Conservation (phyloP, 371 early-diverging fungal species). For the Gilbertella persicaria region DNA sequence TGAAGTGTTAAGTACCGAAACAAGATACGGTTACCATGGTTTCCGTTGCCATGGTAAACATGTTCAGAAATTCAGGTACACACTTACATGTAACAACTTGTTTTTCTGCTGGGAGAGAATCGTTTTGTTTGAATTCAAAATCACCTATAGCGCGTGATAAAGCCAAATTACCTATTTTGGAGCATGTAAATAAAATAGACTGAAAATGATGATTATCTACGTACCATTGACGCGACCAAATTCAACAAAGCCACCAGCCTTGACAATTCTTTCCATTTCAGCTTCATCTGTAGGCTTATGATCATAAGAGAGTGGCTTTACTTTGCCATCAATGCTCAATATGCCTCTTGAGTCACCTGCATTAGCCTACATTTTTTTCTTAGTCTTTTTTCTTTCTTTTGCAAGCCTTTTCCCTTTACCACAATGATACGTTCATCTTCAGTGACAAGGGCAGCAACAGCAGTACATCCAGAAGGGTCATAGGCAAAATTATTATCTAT, state of each 20-base stretch:
- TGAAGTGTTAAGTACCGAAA: not conserved
- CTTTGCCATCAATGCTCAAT: conserved; percentile 69
- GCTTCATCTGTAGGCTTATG: conserved; percentile 86
- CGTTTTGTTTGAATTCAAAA: conserved; percentile 91
- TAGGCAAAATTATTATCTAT: conserved; percentile 65
- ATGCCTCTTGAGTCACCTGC: conserved; percentile 94
- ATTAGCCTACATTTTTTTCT: conserved; percentile 56
- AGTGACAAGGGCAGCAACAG: conserved; percentile 59
- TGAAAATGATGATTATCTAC: not conserved
- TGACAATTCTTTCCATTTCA: conserved; percentile 79
- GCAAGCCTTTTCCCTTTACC: conserved; percentile 8
- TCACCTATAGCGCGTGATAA: conserved; percentile 95
- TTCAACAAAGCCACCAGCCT: conserved; percentile 94
- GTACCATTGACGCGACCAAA: conserved; percentile 93
- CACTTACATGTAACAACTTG: conserved; percentile 81
- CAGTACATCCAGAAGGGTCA: conserved; percentile 94
- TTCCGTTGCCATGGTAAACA: too few relatives aligned
- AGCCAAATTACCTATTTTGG: conserved; percentile 74
- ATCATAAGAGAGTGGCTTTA: conserved; percentile 79
- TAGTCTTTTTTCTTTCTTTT: not conserved
- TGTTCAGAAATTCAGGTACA: too few relatives aligned
- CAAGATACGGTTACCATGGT: not conserved
- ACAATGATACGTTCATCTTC: conserved; percentile 29
- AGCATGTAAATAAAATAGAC: not conserved
- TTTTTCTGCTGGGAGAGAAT: conserved; percentile 69